Evolutionary conservation across 306 rosid genomes (phyloP).

Genomic region (Luffa aegyptiaca): DNA sequence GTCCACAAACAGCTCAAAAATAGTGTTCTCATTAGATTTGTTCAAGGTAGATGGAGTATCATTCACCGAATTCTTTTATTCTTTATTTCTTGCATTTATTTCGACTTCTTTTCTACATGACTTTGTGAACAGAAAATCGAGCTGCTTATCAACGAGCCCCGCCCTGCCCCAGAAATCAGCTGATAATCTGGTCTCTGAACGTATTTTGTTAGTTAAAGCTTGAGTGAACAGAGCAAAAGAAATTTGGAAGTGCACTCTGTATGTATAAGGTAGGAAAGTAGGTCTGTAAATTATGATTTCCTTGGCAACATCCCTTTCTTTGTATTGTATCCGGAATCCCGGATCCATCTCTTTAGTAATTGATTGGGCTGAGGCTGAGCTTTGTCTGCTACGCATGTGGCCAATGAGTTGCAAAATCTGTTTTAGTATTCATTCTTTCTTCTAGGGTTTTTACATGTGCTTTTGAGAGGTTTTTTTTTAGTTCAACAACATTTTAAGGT

Average conservation of each 20-base stretch:
- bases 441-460: too few relatives aligned
- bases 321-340: background rate
- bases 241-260: slow-evolving; percentile 1
- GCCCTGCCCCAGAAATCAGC: background rate
- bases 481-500: too few relatives aligned
- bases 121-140: slow-evolving; percentile 7
- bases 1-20: background rate
- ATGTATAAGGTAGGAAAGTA: slow-evolving; percentile 6
- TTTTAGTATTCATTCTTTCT: background rate
- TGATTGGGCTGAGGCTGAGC: background rate
- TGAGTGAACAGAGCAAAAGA: background rate
- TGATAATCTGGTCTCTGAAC: background rate
- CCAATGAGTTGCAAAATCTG: background rate
- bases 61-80: background rate
- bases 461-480: too few relatives aligned
- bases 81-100: background rate
- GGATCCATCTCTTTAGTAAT: background rate
- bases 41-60: background rate
- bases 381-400: background rate
- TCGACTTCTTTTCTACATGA: background rate
- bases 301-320: background rate
- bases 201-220: background rate
- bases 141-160: slow-evolving; percentile 1
- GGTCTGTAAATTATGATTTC: background rate
- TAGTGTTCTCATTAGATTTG: background rate